Evolutionary conservation across 108 stramenopile species (phyloP).

Genomic region (Pseudonitzschia delicatissima): DNA sequence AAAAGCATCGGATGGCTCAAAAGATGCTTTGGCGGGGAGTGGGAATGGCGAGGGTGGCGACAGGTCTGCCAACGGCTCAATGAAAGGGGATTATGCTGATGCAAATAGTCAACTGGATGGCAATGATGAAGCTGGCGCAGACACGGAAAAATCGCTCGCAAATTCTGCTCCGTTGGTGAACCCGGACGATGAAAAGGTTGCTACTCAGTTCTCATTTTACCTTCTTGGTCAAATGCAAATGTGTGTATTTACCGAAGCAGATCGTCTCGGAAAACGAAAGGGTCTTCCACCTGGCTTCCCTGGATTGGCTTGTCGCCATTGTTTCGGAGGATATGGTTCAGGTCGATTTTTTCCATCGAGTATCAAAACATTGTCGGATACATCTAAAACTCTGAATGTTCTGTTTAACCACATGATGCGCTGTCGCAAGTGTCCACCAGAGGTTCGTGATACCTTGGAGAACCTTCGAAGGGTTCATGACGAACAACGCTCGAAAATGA

Average conservation of each 20-base stretch:
- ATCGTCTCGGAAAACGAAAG: conserved; percentile 77
- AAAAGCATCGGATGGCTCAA: background rate
- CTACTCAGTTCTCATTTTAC: conserved; percentile 76
- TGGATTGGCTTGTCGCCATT: conserved; percentile 80
- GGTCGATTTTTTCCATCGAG: conserved; percentile 84
- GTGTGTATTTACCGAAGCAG: conserved; percentile 78
- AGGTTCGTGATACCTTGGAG: conserved; percentile 46
- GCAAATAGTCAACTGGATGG: background rate
- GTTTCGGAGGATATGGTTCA: conserved; percentile 73
- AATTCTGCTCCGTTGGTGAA: conserved; percentile 48
- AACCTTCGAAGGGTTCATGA: conserved; percentile 57
- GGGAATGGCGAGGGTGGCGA: conserved; percentile 1
- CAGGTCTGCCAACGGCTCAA: background rate
- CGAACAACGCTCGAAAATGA: conserved; percentile 75
- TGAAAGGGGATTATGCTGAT: background rate
- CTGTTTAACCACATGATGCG: conserved; percentile 76
- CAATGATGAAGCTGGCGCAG: background rate
- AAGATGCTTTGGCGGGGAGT: background rate
- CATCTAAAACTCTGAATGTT: conserved; percentile 75
- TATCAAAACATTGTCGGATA: conserved; percentile 81
- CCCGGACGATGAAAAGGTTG: conserved; percentile 61
- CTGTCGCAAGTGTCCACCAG: conserved; percentile 74
- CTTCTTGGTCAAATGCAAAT: conserved; percentile 76
- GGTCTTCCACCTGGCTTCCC: conserved; percentile 70
- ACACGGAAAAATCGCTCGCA: conserved; percentile 1